Evolutionary conservation across 495 filamentous ascomycete species (phyloP).

Genomic region (Hypomontagnella monticulosa): DNA sequence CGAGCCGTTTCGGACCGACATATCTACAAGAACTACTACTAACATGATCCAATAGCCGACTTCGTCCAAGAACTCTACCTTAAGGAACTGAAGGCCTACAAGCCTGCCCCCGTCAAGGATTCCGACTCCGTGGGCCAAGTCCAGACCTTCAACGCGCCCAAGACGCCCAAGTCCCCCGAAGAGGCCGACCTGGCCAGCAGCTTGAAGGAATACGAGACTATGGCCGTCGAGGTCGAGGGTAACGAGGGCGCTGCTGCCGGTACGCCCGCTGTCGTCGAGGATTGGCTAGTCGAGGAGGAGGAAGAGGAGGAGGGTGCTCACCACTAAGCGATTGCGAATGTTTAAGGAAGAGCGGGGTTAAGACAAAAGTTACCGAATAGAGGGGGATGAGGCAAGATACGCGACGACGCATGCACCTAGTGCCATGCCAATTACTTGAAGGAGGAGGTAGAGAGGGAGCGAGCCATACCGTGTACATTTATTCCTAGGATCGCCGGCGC

Average conservation of each 20-base stretch:
- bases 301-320: conserved; percentile 51
- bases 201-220: conserved; percentile 89
- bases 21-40: conserved; percentile 26
- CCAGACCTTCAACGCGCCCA: conserved; percentile 82
- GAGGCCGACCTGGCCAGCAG: conserved; percentile 90
- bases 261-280: conserved; percentile 54
- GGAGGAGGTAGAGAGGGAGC: conserved; percentile 2
- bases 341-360: no score
- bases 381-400: no score
- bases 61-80: conserved; percentile 97
- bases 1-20: neutral
- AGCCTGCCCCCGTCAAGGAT: conserved; percentile 82
- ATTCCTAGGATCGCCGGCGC: conserved; percentile 38
- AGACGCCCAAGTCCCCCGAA: conserved; percentile 85
- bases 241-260: conserved; percentile 61
- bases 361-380: neutral
- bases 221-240: conserved; percentile 94
- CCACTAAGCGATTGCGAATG: conserved; percentile 41
- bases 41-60: conserved; percentile 69
- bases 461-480: conserved; percentile 37
- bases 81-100: conserved; percentile 91
- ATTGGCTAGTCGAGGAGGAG: conserved; percentile 62
- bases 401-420: no score
- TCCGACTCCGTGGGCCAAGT: conserved; percentile 90
- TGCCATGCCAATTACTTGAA: neutral